Base-by-base conservation (phyloP, 2,329 filamentous ascomycete species). In the Epichloe uncinata region DNA sequence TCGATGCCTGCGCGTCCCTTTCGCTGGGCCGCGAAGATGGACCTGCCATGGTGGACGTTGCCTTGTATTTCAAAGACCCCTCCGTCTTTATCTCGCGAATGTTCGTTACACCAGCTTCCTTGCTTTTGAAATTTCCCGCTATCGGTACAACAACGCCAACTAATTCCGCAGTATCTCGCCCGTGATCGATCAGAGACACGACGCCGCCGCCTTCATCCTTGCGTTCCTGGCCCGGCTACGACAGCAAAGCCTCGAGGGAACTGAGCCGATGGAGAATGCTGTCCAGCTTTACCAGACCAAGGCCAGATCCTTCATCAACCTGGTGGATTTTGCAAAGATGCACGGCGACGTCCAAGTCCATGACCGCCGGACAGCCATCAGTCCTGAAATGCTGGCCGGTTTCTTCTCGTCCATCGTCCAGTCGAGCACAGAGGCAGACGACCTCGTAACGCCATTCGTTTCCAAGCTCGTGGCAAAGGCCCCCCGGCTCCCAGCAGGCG, bases 381-480 rank as follows among this genome's bases (percentile, higher is more conserved):
- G 4, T 8, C 34, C 41, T 12, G 13, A 52, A 11, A 16, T n/a
- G 3, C 15, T 60, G 37, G n/a, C 11, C 3, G 9, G 49, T 1
- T 52, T 59, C 33, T 55, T 56, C 26, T n/a, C 46, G 0, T 18
- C 7, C 26, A 26, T 56, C 9, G 26, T 54, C 4, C 30, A 56
- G 9, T 8, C 47, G n/a, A 57, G 49, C 50, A 56, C 34, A 8
- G 51, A 42, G 40, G 53, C 15, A 42, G 53, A 33, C 12, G 53
- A 58, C 11, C 53, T 62, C 9, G 38, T 51, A 1, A n/a, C 43
- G 4, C 34, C 52, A 3, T 53, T 67, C 5, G 34, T 55, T 6
- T 34, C 54, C 4, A 60, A 55, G 16, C 33, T 63, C 8, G 18
- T 16, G 1, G 16, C 13, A 1, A 50, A 58, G n/a, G 57, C 53